Conservation (phyloP, 2,329 filamentous ascomycete species). For the Berkeleyomyces rouxiae region DNA sequence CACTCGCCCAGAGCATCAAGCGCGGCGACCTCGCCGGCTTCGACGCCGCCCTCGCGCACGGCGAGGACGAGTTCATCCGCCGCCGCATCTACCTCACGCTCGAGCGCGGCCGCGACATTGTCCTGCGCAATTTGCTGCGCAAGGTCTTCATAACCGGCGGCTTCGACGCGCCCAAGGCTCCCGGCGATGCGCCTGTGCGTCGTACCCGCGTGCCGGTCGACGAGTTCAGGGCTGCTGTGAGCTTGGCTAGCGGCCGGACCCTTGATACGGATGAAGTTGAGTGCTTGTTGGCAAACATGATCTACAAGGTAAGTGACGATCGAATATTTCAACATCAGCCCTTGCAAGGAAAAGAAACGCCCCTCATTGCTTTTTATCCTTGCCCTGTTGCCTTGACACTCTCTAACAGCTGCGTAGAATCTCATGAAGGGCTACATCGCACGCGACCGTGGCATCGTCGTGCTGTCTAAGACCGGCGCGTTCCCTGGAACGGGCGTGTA, state of each 20-base stretch:
- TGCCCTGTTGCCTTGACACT: background rate
- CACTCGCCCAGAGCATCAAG: conserved; percentile 64
- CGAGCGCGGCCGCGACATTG: conserved; percentile 80
- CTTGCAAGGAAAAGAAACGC: too few relatives aligned
- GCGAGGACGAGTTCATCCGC: conserved; percentile 86
- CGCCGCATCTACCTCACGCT: conserved; percentile 87
- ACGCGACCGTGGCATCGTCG: conserved; percentile 74
- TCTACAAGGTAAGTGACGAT: conserved; percentile 64
- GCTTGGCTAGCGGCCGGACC: conserved; percentile 48
- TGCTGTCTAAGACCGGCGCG: conserved; percentile 80
- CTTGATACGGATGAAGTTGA: conserved; percentile 88
- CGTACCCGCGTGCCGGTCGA: conserved; percentile 65
- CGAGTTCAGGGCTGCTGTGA: conserved; percentile 74
- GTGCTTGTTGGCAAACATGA: conserved; percentile 86
- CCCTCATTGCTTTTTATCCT: too few relatives aligned
- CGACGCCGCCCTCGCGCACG: conserved; percentile 60
- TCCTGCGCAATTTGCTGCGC: conserved; percentile 75
- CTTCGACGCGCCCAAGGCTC: conserved; percentile 60
- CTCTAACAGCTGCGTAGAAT: conserved; percentile 35
- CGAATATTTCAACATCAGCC: too few relatives aligned
- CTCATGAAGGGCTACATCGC: conserved; percentile 98
- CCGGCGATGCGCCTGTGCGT: conserved; percentile 44
- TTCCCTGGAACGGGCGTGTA: conserved; percentile 77
- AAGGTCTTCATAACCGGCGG: conserved; percentile 81
- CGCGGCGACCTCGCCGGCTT: conserved; percentile 70